Percentiles rank a stretch among this genome's conserved stretches.
Conservation (phyloP, 2,329 filamentous ascomycete genomes). For the Trichoderma koningiopsis region DNA sequence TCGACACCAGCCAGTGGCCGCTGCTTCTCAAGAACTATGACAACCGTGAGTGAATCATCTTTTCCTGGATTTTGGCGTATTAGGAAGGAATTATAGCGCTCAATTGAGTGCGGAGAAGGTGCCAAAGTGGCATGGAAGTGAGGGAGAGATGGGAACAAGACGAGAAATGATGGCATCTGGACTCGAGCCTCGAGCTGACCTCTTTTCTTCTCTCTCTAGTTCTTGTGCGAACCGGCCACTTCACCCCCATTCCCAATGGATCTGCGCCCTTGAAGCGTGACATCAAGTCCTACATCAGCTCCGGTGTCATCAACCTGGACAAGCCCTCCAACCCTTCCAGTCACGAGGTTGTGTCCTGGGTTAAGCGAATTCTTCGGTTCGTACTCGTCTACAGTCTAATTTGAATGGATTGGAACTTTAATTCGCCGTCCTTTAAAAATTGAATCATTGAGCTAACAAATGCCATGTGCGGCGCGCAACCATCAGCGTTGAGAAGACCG, state of each 20-base stretch:
- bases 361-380: conserved; percentile 93
- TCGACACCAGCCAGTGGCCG: conserved; percentile 90
- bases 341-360: conserved; percentile 99
- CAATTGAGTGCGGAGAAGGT: conserved; percentile 7
- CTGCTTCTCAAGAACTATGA: conserved; percentile 95
- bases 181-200: conserved; percentile 8
- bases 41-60: conserved; percentile 64
- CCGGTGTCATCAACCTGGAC: conserved; percentile 92
- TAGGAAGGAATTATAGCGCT: background rate
- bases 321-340: conserved; percentile 92
- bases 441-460: conserved; percentile 6
- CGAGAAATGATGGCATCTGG: background rate
- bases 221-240: conserved; percentile 90
- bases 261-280: conserved; percentile 91
- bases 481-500: conserved; percentile 75
- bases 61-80: background rate
- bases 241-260: conserved; percentile 93
- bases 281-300: conserved; percentile 95
- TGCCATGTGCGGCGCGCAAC: background rate
- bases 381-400: conserved; percentile 30
- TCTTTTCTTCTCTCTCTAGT: conserved; percentile 52
- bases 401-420: background rate
- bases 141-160: background rate
- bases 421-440: background rate
- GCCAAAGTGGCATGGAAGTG: background rate